A percentile compares a stretch with the other conserved stretches of the same genome.
Conservation (phyloP, 2,329 filamentous ascomycete species). For the Penicillium oxalicum region DNA sequence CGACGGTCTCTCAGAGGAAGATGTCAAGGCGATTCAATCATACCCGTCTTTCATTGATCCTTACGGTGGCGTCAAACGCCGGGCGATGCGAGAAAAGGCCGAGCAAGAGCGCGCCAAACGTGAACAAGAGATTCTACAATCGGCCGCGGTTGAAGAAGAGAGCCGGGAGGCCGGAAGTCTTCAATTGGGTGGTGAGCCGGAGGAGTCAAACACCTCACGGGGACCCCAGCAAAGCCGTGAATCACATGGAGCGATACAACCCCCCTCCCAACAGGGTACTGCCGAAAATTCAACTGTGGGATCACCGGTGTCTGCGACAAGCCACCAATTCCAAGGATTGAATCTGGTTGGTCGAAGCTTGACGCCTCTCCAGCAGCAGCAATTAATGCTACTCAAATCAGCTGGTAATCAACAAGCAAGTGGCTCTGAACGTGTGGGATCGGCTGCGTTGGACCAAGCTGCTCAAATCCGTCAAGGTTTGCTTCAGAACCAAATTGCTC, state of each 20-base stretch:
- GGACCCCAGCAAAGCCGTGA: slow-evolving; percentile 46
- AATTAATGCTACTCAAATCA: slow-evolving; percentile 60
- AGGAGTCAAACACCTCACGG: slow-evolving; percentile 59
- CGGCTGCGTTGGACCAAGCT: slow-evolving; percentile 36
- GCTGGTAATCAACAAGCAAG: slow-evolving; percentile 55
- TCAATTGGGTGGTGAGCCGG: slow-evolving; percentile 86
- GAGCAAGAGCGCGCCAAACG: slow-evolving; percentile 54
- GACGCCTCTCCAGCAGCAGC: slow-evolving; percentile 73
- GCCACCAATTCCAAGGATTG: slow-evolving; percentile 47
- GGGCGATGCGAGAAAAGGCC: slow-evolving; percentile 65
- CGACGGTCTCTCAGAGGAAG: slow-evolving; percentile 41
- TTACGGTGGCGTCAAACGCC: slow-evolving; percentile 73
- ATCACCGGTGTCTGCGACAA: slow-evolving; percentile 36
- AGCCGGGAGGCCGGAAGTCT: slow-evolving; percentile 78
- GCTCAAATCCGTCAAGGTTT: slow-evolving; percentile 40
- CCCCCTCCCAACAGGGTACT: slow-evolving; percentile 65
- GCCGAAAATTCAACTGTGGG: slow-evolving; percentile 39
- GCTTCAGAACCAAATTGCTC: slow-evolving; percentile 44
- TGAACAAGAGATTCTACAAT: slow-evolving; percentile 50
- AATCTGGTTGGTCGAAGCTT: slow-evolving; percentile 65
- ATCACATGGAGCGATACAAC: slow-evolving; percentile 63
- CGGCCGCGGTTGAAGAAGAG: slow-evolving; percentile 58
- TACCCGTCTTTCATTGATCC: slow-evolving; percentile 78
- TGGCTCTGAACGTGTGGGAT: slow-evolving; percentile 41
- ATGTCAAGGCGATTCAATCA: slow-evolving; percentile 48